Evolutionary conservation across 2,329 filamentous ascomycete species (phyloP).

Genomic region (Alternaria atra): DNA sequence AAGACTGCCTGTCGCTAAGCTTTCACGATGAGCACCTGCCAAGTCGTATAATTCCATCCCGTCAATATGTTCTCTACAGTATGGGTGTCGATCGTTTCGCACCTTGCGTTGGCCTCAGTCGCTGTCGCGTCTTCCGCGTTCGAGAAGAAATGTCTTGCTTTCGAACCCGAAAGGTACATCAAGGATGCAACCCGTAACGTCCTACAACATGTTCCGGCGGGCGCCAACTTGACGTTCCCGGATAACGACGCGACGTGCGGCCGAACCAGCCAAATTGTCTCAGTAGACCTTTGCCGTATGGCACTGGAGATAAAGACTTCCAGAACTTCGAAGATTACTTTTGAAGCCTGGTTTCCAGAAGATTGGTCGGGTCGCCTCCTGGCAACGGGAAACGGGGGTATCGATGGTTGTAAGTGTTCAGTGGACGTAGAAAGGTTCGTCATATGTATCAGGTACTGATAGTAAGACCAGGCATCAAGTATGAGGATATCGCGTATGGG

Average conservation of each 20-base stretch:
- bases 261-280: constrained; percentile 46
- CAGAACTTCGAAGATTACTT: constrained; percentile 51
- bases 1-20: background rate
- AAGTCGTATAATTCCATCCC: background rate
- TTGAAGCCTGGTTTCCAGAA: constrained; percentile 52
- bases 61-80: background rate
- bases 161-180: constrained; percentile 28
- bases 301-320: constrained; percentile 55
- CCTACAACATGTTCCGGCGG: constrained; percentile 46
- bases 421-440: too few relatives aligned
- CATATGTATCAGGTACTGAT: background rate
- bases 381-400: constrained; percentile 53
- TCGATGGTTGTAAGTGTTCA: constrained; percentile 51
- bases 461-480: constrained; percentile 49
- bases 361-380: constrained; percentile 53
- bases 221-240: constrained; percentile 51
- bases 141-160: constrained; percentile 28
- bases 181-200: constrained; percentile 28
- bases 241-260: constrained; percentile 52
- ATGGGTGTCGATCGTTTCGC: background rate
- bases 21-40: background rate
- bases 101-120: constrained; percentile 8
- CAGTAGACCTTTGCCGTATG: constrained; percentile 54
- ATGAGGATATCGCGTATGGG: constrained; percentile 53
- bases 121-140: constrained; percentile 12